phyloP scores from a whole-genome alignment of 495 filamentous ascomycete species.

The Penicillium atrosanguineum region DNA sequence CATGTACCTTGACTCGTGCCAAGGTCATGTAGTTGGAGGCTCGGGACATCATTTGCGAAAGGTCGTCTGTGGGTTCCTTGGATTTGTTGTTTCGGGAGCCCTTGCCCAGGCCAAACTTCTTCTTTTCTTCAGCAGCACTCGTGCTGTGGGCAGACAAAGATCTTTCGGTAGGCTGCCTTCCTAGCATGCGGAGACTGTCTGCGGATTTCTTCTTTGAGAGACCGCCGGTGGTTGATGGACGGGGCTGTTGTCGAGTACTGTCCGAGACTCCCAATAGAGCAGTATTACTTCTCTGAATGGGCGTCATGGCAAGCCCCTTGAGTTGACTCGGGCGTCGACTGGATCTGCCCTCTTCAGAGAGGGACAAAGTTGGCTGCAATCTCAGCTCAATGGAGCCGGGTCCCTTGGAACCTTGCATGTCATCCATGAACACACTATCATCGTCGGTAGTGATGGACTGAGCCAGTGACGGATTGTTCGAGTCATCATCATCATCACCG shows the following conservation, averaged over 20 bases:
- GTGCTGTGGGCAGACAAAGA: constrained; percentile 47
- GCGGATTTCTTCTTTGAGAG: constrained; percentile 61
- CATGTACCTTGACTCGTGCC: constrained; percentile 89
- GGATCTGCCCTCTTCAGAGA: constrained; percentile 48
- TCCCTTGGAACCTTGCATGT: constrained; percentile 43
- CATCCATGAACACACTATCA: constrained; percentile 34
- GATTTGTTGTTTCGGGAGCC: constrained; percentile 48
- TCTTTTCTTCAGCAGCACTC: constrained; percentile 54
- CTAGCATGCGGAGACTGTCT: constrained; percentile 59
- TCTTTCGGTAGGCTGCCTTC: constrained; percentile 47
- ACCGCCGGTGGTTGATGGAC: constrained; percentile 33
- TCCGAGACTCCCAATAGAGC: constrained; percentile 38
- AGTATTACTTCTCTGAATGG: constrained; percentile 36
- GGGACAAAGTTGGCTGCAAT: constrained; percentile 71
- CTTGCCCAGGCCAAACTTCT: constrained; percentile 54
- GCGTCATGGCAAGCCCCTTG: constrained; percentile 48
- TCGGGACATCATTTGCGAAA: constrained; percentile 96
- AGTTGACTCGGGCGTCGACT: constrained; percentile 32
- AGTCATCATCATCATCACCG: constrained; percentile 36
- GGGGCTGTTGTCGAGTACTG: constrained; percentile 17
- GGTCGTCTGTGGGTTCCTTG: constrained; percentile 71
- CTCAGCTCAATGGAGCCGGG: constrained; percentile 72
- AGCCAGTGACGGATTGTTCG: constrained; percentile 26
- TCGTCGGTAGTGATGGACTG: constrained; percentile 25
- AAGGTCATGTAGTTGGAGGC: constrained; percentile 98